Conservation (phyloP, 495 filamentous ascomycete species). For the Immersiella caudata region DNA sequence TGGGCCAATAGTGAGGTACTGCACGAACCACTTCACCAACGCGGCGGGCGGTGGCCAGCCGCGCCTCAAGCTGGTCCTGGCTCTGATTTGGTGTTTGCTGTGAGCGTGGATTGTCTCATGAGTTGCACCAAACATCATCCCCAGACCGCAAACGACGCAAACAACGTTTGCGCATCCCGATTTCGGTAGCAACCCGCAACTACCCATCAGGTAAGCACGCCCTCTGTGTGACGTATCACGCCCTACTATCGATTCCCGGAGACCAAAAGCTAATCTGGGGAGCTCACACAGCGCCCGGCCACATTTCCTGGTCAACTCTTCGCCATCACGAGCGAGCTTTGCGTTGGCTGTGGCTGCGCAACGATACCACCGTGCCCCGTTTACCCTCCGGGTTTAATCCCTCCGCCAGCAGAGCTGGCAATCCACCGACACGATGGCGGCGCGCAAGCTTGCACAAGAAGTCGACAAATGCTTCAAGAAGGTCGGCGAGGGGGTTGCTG, state of each 20-base stretch:
- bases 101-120: slow-evolving; percentile 15
- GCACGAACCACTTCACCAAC: background rate
- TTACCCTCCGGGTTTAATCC: background rate
- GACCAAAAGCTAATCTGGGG: slow-evolving; percentile 11
- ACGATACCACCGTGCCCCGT: background rate
- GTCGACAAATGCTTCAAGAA: slow-evolving; percentile 99
- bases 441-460: slow-evolving; percentile 93
- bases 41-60: slow-evolving; percentile 14
- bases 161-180: slow-evolving; percentile 4
- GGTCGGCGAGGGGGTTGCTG: slow-evolving; percentile 85
- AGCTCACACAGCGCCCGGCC: slow-evolving; percentile 1
- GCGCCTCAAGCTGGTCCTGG: slow-evolving; percentile 16
- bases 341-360: slow-evolving; percentile 3
- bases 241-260: background rate
- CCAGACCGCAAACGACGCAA: slow-evolving; percentile 3
- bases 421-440: slow-evolving; percentile 69
- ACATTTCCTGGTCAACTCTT: background rate
- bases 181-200: slow-evolving; percentile 1
- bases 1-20: slow-evolving; percentile 8
- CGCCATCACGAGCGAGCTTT: slow-evolving; percentile 11
- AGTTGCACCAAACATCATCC: slow-evolving; percentile 17
- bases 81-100: slow-evolving; percentile 15
- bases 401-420: slow-evolving; percentile 10
- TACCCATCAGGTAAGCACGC: slow-evolving; percentile 8
- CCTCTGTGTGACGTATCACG: background rate